Base-by-base conservation (phyloP, 225 moss, liverwort and hornwort genomes). In the Physcomitrellopsis africana region DNA sequence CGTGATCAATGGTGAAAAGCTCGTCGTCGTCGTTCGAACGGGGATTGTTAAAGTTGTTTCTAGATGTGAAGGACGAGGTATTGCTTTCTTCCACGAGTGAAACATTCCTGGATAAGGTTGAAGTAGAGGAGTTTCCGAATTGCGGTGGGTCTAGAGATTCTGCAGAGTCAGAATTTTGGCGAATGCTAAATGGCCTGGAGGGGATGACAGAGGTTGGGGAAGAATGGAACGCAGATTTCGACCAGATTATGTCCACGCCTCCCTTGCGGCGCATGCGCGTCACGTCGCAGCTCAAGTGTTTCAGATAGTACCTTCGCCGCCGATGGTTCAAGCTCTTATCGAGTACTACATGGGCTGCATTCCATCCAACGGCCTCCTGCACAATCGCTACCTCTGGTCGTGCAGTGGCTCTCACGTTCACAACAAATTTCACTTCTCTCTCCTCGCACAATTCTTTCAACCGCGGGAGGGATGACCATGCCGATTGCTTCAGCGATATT, bases 1-100 rank as follows among this genome's bases (percentile, higher is more conserved):
- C 3, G 32, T 81, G 86, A 56, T 81, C 67, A 51, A 86, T 83
- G 46, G 78, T 83, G 81, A 86, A 86, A 62, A 86, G 81, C 69
- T 86, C 86, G 11, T 70, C 69, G 46, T 86, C 83, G 2, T 81
- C 78, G 51, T 67, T 23, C 1, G 17, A 3, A n/a, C 32, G 3
- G 52, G 37, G 9, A 51, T 23, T 23, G 51, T 12, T 51, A 5
- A 49, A 11, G 49, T 15, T 19, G 19, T 11, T 49, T 11, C 49
- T 49, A 0, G 51, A 62, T n/a, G 72, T 73, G 51, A 49, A 62
- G 20, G 72, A 48, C 16, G 49, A 51, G 27, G 11, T 27, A 2
- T 11, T 23, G 29, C 5, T 18, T 0, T 61, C 5, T 13, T 61
- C 60, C 9, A 16, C 24, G 23, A 61, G 60, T 11, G 2, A 0